Percentiles rank a stretch among this genome's conserved stretches.
Evolutionary conservation across 306 rosid species (phyloP).

Genomic region (Prunus persica): Prunus_persica_NCBIv2 NC_034012.1:5971501-5972000

Average conservation of each 20-base stretch:
- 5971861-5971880: slow-evolving; percentile 91
- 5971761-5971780: not conserved
- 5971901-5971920: slow-evolving; percentile 97
- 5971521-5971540: not conserved
- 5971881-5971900: slow-evolving; percentile 66
- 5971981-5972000: slow-evolving; percentile 81
- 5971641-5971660: not conserved
- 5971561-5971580: not conserved
- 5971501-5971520: not conserved
- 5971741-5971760: not conserved
- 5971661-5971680: not conserved
- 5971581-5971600: not conserved
- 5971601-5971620: not conserved
- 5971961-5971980: slow-evolving; percentile 58
- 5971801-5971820: slow-evolving; percentile 3
- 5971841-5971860: slow-evolving; percentile 74
- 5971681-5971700: not conserved
- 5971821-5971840: slow-evolving; percentile 57
- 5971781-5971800: slow-evolving; percentile 11
- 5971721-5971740: not conserved
- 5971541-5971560: not conserved
- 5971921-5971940: slow-evolving; percentile 97
- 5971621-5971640: not conserved
- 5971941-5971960: slow-evolving; percentile 86
- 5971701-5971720: not conserved